Evolutionary conservation across 108 stramenopile species (phyloP).

Genomic region (Chaetoceros muelleri): DNA sequence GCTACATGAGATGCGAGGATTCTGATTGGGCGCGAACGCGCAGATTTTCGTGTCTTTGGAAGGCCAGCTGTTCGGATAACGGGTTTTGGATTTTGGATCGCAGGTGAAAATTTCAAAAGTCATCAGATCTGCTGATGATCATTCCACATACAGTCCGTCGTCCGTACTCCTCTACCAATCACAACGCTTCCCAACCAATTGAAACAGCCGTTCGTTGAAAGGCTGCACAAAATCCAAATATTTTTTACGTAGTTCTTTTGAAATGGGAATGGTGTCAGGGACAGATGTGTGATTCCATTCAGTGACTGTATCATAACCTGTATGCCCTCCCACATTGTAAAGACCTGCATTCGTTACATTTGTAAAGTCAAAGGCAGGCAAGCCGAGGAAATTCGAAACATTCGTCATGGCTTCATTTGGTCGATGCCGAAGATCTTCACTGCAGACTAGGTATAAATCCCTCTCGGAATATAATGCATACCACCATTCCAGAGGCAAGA

Average conservation of each 20-base stretch:
- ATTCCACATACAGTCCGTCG: no score
- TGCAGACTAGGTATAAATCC: conserved; percentile 59
- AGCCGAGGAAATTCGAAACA: conserved; percentile 49
- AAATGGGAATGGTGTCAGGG: conserved; percentile 34
- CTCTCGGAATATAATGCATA: conserved; percentile 39
- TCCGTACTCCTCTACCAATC: conserved; percentile 48
- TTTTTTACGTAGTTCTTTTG: conserved; percentile 42
- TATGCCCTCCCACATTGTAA: conserved; percentile 72
- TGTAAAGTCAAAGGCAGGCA: conserved; percentile 55
- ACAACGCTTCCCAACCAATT: conserved; percentile 54
- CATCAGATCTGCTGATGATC: no score
- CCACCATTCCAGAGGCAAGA: conserved; percentile 81
- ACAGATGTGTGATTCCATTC: conserved; percentile 23
- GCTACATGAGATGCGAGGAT: no score
- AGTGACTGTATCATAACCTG: conserved; percentile 67
- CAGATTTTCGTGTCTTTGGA: no score
- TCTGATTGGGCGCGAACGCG: no score
- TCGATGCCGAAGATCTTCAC: conserved; percentile 49
- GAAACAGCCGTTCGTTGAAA: conserved; percentile 74
- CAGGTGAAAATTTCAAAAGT: no score
- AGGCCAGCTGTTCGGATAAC: no score
- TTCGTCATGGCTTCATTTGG: conserved; percentile 31
- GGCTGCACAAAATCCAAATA: conserved; percentile 53
- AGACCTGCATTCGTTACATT: conserved; percentile 33
- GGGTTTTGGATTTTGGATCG: no score